Percentiles rank a stretch among this genome's conserved stretches.
These are phyloP conservation scores for Phytopythium chamaehyphon DNA, from an alignment of 352 stramenopile species.

Conservation along the genomic window DNA sequence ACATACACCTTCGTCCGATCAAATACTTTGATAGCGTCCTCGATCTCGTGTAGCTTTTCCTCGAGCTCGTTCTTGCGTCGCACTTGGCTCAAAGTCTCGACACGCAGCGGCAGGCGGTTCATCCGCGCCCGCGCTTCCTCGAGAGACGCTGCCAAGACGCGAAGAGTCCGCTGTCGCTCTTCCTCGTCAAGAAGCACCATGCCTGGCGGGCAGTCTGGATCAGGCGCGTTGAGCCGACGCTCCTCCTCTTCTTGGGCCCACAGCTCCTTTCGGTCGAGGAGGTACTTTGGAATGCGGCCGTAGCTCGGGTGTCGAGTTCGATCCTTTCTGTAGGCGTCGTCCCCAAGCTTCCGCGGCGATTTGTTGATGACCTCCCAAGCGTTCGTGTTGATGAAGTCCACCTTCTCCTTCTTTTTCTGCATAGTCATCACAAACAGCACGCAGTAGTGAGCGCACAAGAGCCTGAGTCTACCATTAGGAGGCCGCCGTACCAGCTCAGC, in stretches of 20 bases:
- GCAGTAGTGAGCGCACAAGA: neutral
- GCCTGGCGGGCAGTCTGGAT: slow-evolving; percentile 82
- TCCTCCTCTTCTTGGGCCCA: slow-evolving; percentile 86
- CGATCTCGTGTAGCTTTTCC: slow-evolving; percentile 82
- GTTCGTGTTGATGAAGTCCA: slow-evolving; percentile 71
- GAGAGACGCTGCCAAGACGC: slow-evolving; percentile 58
- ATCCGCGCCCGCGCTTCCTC: slow-evolving; percentile 62
- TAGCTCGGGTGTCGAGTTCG: slow-evolving; percentile 29
- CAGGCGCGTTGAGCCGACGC: slow-evolving; percentile 53
- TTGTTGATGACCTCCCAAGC: slow-evolving; percentile 75
- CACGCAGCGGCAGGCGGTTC: slow-evolving; percentile 71
- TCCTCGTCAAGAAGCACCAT: slow-evolving; percentile 84
- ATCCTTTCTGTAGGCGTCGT: slow-evolving; percentile 11
- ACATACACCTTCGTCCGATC: slow-evolving; percentile 83
- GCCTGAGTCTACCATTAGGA: neutral
- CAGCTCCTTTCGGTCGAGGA: slow-evolving; percentile 70
- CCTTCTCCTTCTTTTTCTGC: slow-evolving; percentile 50
- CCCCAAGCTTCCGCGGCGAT: slow-evolving; percentile 15
- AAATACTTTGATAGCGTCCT: slow-evolving; percentile 89
- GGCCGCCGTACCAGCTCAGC: slow-evolving; percentile 20
- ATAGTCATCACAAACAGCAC: neutral
- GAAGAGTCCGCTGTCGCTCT: slow-evolving; percentile 66
- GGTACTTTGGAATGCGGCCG: slow-evolving; percentile 63
- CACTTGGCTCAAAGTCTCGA: slow-evolving; percentile 81
- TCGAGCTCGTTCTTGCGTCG: slow-evolving; percentile 81